Evolutionary conservation across 495 filamentous ascomycete genomes (phyloP), one percentile per base, ranked within the genome.

Genomic region (Tetracladium setigerum): DNA sequence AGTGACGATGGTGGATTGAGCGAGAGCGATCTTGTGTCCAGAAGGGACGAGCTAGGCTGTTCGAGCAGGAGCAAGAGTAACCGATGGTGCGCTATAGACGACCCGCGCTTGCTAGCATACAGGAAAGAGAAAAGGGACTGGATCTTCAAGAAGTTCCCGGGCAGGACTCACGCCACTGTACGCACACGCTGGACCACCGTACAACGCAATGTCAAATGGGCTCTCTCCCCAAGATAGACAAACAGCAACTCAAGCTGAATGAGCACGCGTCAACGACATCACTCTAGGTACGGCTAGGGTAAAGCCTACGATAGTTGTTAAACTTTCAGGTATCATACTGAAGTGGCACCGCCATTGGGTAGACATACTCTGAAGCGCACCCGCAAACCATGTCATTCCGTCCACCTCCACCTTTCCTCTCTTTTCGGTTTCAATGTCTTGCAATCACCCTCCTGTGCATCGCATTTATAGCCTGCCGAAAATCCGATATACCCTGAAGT

Each of bases 101-200:
- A 52, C 41, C 49, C 45, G 41, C 42, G 49, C 41, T 52, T 48
- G 31, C 45, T 48, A 24, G 45, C 31, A 40, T 48, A 41, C 9
- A 48, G 40, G 45, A 48, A 48, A 40, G 37, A 48, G 43, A 19
- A 17, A 10, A 46, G 19, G 43, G 35, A 30, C 18, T 46, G 18
- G 43, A n/a, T 9, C 32, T 34, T 9, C 32, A 34, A 34, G 41
- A 44, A 22, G 44, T 37, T 46, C 44, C 6, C 34, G 33, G 13
- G 16, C 38, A 49, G 38, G 38, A 43, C 38, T 34, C 22, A 14
- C 13, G 30, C 11, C 38, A 19, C 30, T 42, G 33, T 41, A 39
- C 45, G 44, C 33, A 46, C 34, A 11, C 44, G 44, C 8, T 46
- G 41, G 41, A 44, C 41, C 27, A 44, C 33, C 11, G 41, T 34